phyloP scores from a whole-genome alignment of 208 protist species.

The Herpetomonas samuelpessoai region DNA sequence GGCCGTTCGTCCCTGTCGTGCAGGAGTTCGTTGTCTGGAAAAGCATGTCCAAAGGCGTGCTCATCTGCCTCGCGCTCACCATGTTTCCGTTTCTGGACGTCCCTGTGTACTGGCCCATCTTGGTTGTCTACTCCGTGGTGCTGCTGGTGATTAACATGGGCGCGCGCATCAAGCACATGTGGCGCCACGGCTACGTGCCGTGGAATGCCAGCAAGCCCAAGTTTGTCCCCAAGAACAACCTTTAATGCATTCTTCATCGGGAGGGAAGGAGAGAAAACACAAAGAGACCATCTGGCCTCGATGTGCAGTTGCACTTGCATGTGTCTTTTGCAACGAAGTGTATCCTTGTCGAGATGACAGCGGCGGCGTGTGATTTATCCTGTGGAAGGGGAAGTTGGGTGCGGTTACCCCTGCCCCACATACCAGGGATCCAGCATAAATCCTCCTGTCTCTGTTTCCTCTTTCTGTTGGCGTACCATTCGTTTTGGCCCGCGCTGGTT shows the following conservation, averaged over 20 bases:
- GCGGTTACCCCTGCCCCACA: too few species aligned
- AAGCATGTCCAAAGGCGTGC: slow-evolving; percentile 72
- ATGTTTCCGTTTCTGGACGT: slow-evolving; percentile 95
- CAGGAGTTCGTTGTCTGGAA: slow-evolving; percentile 98
- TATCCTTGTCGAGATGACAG: too few species aligned
- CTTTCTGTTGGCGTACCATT: too few species aligned
- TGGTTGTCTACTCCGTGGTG: slow-evolving; percentile 96
- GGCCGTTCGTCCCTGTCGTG: slow-evolving; percentile 95
- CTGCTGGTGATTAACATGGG: slow-evolving; percentile 95
- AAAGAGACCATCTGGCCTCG: too few species aligned
- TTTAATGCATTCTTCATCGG: slow-evolving; percentile 6
- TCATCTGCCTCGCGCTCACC: slow-evolving; percentile 89
- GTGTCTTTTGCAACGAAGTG: too few species aligned
- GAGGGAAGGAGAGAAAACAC: not conserved
- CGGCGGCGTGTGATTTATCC: too few species aligned
- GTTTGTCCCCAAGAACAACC: slow-evolving; percentile 74
- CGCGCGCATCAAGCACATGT: slow-evolving; percentile 96
- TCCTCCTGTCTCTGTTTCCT: too few species aligned
- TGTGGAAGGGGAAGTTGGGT: too few species aligned
- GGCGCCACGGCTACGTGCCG: slow-evolving; percentile 95
- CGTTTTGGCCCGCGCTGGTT: too few species aligned
- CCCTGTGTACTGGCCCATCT: slow-evolving; percentile 98
- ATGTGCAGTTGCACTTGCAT: too few species aligned
- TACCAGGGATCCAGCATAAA: too few species aligned
- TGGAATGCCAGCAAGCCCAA: slow-evolving; percentile 83